Conservation (phyloP, 139 green algal species). For the Closterium sp. region DNA sequence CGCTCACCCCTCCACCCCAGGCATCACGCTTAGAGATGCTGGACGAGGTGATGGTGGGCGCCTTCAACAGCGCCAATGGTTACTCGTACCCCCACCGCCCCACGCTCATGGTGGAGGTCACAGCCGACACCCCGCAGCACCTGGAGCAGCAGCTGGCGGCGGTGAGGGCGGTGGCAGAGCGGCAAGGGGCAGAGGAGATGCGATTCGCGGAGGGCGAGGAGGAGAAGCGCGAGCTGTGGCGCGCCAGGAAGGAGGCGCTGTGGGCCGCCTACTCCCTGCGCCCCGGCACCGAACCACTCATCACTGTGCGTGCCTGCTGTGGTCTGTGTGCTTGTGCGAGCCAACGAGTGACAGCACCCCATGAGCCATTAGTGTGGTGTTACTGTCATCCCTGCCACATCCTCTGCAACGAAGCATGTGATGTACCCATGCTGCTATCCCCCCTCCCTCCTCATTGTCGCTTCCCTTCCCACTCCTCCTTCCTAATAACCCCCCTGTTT, state of each 20-base stretch:
- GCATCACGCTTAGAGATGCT: slow-evolving; percentile 47
- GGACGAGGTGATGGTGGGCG: slow-evolving; percentile 52
- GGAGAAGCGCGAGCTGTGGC: slow-evolving; percentile 48
- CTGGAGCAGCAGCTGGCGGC: slow-evolving; percentile 29
- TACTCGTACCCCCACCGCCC: slow-evolving; percentile 22
- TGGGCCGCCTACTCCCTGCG: slow-evolving; percentile 19
- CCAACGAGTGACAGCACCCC: too few relatives aligned
- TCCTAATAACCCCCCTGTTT: too few relatives aligned
- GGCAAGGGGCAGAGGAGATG: slow-evolving; percentile 17
- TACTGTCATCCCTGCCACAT: background rate
- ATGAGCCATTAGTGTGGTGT: too few relatives aligned
- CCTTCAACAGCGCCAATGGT: slow-evolving; percentile 35
- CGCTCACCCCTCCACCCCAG: slow-evolving; percentile 2
- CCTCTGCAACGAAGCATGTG: background rate
- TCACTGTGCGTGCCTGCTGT: slow-evolving; percentile 35
- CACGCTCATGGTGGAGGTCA: slow-evolving; percentile 52
- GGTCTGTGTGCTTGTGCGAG: too few relatives aligned
- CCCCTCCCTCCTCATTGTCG: too few relatives aligned
- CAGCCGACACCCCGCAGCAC: slow-evolving; percentile 3
- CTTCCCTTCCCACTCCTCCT: too few relatives aligned
- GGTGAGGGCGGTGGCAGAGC: slow-evolving; percentile 5
- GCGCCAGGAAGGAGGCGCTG: slow-evolving; percentile 46
- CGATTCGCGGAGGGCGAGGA: slow-evolving; percentile 19
- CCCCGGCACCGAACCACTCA: slow-evolving; percentile 18
- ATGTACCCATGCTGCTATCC: background rate